Evolutionary conservation across 202 grass and related monocot genomes (phyloP).

Genomic region (Eragrostis tef): DNA sequence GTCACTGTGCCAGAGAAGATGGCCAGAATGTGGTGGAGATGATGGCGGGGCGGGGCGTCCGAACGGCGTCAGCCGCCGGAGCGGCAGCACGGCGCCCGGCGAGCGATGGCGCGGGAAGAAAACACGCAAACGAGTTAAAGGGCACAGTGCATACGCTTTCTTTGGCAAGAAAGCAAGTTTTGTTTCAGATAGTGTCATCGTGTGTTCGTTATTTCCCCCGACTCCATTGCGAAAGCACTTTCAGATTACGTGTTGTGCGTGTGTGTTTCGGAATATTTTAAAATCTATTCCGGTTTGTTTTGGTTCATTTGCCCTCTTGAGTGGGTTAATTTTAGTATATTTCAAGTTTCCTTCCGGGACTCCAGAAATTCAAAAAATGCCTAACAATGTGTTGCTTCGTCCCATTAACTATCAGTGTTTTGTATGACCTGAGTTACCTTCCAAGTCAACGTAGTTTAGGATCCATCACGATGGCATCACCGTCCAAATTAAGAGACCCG

Average conservation of each 20-base stretch:
- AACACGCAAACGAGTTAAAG: no score
- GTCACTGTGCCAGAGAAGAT: neutral
- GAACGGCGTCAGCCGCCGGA: neutral
- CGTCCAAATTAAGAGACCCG: no score
- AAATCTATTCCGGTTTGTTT: neutral
- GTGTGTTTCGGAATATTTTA: no score
- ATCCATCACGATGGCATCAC: no score
- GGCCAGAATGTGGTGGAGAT: neutral
- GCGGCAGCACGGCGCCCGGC: neutral
- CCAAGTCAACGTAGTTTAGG: no score
- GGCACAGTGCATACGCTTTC: neutral
- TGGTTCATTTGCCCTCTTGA: neutral
- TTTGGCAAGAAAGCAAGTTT: neutral
- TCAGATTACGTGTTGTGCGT: no score
- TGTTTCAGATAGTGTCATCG: neutral
- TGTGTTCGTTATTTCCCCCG: no score
- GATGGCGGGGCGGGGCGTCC: neutral
- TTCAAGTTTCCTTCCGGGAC: neutral
- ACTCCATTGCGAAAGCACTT: no score
- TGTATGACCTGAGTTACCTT: no score
- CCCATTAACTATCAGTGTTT: no score
- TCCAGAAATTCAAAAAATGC: no score
- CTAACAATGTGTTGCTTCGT: no score
- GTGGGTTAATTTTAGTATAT: neutral
- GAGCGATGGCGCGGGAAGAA: neutral